These are phyloP conservation scores for Chlamydomonas urium DNA, from an alignment of 139 green algal genomes.

Conservation along the genomic window DNA sequence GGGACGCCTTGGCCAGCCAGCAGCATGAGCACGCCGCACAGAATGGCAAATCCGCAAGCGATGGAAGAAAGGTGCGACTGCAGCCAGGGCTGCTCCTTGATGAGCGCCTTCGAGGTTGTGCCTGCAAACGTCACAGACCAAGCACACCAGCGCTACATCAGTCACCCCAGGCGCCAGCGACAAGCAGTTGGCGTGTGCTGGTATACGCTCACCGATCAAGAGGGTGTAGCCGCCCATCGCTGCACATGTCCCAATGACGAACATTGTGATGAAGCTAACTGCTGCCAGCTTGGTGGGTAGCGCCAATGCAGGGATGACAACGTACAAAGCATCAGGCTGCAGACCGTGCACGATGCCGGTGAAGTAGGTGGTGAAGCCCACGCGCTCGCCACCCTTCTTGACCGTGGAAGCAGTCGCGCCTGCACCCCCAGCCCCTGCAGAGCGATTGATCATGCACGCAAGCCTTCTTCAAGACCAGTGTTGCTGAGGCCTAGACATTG, in stretches of 20 bases:
- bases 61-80: constrained; percentile 64
- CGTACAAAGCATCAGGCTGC: constrained; percentile 94
- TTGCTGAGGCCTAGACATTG: too few relatives aligned
- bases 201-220: constrained; percentile 58
- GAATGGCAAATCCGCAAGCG: constrained; percentile 62
- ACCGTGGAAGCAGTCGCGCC: too few relatives aligned
- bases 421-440: neutral
- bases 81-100: constrained; percentile 61
- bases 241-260: constrained; percentile 90
- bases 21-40: constrained; percentile 65
- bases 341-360: constrained; percentile 96
- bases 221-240: constrained; percentile 95
- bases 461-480: too few relatives aligned
- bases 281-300: constrained; percentile 86
- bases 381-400: neutral
- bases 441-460: too few relatives aligned
- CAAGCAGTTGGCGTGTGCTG: neutral
- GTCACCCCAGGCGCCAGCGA: neutral
- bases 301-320: constrained; percentile 92
- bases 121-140: constrained; percentile 15
- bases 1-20: constrained; percentile 53
- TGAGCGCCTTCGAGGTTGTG: constrained; percentile 65
- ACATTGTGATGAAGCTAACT: constrained; percentile 85
- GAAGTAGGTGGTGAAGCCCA: constrained; percentile 68
- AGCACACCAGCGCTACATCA: neutral